phyloP scores from a whole-genome alignment of 805 yeast species.

The Saccharomycopsis sp. region DNA sequence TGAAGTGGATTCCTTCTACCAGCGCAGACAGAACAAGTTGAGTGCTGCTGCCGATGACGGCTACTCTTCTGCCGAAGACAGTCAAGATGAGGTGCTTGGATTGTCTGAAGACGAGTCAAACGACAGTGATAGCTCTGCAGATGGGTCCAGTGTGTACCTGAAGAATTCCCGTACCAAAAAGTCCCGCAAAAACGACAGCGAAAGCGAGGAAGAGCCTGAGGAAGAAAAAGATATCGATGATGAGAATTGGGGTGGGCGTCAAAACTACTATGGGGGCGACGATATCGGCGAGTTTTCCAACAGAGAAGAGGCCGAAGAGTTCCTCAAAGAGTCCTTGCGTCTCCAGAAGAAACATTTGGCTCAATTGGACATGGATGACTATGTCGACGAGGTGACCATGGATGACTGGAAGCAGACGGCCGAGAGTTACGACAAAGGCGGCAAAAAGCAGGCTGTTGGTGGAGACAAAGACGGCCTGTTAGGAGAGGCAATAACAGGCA shows the following conservation, averaged over 20 bases:
- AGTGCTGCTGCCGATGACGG: constrained; percentile 10
- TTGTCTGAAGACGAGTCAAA: constrained; percentile 24
- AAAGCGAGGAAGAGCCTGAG: constrained; percentile 25
- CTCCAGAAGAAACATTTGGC: constrained; percentile 75
- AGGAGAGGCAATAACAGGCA: constrained; percentile 32
- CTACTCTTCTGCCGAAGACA: constrained; percentile 7
- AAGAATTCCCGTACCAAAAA: constrained; percentile 24
- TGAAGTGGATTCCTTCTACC: constrained; percentile 16
- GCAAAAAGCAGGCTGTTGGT: constrained; percentile 21
- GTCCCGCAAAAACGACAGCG: constrained; percentile 26
- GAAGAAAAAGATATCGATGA: constrained; percentile 32
- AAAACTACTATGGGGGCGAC: constrained; percentile 49
- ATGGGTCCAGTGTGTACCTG: constrained; percentile 25
- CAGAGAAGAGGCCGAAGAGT: constrained; percentile 67
- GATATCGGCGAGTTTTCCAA: constrained; percentile 34
- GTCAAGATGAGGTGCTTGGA: constrained; percentile 14
- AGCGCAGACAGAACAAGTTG: constrained; percentile 10
- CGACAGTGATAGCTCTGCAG: constrained; percentile 29
- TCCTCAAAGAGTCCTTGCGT: constrained; percentile 83
- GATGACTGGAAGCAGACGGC: constrained; percentile 74
- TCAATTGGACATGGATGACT: constrained; percentile 70
- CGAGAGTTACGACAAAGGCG: constrained; percentile 35
- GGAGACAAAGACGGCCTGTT: constrained; percentile 25
- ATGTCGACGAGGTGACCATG: constrained; percentile 66
- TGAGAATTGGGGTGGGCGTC: constrained; percentile 39